phyloP scores from a whole-genome alignment of 768 basidiomycete genomes.

The Tephrocybe sp. region DNA sequence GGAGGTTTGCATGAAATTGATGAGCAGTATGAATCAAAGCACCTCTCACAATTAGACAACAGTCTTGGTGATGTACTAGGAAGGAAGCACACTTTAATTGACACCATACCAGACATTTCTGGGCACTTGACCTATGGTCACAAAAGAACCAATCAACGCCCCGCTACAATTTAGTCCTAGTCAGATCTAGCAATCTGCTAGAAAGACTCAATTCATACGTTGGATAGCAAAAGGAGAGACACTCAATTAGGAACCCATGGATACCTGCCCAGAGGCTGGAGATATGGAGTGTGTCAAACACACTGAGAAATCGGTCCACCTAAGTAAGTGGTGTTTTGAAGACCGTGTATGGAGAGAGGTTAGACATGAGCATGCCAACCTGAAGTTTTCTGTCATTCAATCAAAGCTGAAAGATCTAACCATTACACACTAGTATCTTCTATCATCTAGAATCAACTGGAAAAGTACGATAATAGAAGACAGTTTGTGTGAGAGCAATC shows the following conservation, averaged over 20 bases:
- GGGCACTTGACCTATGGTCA: not conserved
- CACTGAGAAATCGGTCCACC: not conserved
- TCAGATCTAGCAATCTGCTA: not conserved
- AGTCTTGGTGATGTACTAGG: slow-evolving; percentile 1
- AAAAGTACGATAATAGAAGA: slow-evolving; percentile 1
- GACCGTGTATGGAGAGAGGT: too few relatives aligned
- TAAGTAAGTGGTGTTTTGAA: too few relatives aligned
- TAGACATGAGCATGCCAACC: slow-evolving; percentile 1
- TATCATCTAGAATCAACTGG: not conserved
- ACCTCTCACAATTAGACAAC: not conserved
- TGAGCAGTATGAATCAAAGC: not conserved
- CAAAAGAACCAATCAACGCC: slow-evolving; percentile 1
- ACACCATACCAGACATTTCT: not conserved
- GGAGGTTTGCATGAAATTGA: not conserved
- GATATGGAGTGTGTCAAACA: slow-evolving; percentile 1
- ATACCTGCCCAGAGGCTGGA: slow-evolving; percentile 1
- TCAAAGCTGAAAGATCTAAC: not conserved
- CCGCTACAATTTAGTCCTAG: not conserved
- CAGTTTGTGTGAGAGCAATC: slow-evolving; percentile 1
- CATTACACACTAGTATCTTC: not conserved
- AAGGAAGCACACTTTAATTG: not conserved
- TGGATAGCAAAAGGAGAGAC: not conserved
- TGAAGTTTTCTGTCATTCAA: not conserved
- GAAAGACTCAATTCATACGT: not conserved
- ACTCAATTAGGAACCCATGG: slow-evolving; percentile 3